Conservation (phyloP, 768 basidiomycete genomes). For the Suillus cothurnatus region DNA sequence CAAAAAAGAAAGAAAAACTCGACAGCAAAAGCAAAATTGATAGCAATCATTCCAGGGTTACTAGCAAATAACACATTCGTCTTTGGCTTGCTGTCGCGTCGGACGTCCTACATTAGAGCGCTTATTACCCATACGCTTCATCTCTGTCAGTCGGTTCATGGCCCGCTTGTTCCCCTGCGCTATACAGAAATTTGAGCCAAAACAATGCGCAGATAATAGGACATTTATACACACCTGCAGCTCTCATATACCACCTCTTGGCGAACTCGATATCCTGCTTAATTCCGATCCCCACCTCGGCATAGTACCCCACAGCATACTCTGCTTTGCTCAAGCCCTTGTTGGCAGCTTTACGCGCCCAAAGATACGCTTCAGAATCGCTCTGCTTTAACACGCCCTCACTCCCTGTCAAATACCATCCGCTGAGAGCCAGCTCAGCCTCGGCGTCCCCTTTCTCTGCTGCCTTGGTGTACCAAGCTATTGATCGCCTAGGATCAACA, state of each 20-base stretch:
- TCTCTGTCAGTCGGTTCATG: constrained; percentile 93
- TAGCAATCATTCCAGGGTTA: neutral
- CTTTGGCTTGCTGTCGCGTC: constrained; percentile 90
- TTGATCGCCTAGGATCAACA: constrained; percentile 90
- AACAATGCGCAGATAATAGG: constrained; percentile 3
- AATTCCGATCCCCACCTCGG: constrained; percentile 96
- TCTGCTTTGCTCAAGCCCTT: constrained; percentile 97
- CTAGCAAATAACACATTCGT: constrained; percentile 87
- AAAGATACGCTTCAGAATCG: constrained; percentile 97
- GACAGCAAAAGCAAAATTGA: neutral
- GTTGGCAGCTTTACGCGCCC: constrained; percentile 95
- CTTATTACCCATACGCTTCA: constrained; percentile 88
- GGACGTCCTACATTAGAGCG: constrained; percentile 78
- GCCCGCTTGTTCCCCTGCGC: constrained; percentile 99
- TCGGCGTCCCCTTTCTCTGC: constrained; percentile 96
- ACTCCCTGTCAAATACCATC: constrained; percentile 97
- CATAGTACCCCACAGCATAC: constrained; percentile 98
- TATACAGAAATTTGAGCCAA: constrained; percentile 33
- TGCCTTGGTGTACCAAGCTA: constrained; percentile 98
- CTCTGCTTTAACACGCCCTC: constrained; percentile 97
- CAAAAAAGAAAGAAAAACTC: neutral
- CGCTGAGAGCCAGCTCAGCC: constrained; percentile 93
- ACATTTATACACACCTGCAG: constrained; percentile 72
- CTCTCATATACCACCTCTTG: constrained; percentile 99
- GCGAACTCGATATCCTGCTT: constrained; percentile 96